Conservation (phyloP, 305 asterid genomes). For the Solanum hybrid region DNA sequence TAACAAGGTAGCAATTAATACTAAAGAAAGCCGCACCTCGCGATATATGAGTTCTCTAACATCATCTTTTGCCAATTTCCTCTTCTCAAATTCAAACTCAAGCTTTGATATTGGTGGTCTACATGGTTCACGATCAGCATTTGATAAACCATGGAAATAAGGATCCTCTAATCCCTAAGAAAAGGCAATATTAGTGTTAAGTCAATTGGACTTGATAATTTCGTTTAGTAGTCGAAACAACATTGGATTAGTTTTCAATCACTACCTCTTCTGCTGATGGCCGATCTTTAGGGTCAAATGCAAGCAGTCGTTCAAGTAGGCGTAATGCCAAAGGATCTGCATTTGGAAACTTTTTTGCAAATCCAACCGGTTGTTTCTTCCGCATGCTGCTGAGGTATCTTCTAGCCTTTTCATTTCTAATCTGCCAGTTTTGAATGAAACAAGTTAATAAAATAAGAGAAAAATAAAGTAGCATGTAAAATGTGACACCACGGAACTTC, state of each 20-base stretch:
- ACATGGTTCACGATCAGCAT: slow-evolving; percentile 82
- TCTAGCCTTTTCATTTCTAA: slow-evolving; percentile 97
- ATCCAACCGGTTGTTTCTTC: slow-evolving; percentile 71
- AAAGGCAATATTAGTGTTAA: background rate
- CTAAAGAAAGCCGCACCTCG: slow-evolving; percentile 42
- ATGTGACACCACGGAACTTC: background rate
- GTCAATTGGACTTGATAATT: background rate
- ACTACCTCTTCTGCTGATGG: slow-evolving; percentile 91
- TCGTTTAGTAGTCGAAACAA: background rate
- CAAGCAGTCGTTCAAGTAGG: slow-evolving; percentile 73
- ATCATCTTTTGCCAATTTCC: slow-evolving; percentile 82
- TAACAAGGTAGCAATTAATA: background rate
- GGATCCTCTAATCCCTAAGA: slow-evolving; percentile 79
- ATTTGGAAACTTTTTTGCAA: slow-evolving; percentile 72
- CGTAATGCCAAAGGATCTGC: slow-evolving; percentile 80
- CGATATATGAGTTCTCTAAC: slow-evolving; percentile 87
- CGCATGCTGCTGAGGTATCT: slow-evolving; percentile 93
- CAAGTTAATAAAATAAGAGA: background rate
- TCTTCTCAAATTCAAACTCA: slow-evolving; percentile 93
- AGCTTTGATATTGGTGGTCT: slow-evolving; percentile 86
- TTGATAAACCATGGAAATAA: slow-evolving; percentile 70
- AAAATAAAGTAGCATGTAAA: background rate
- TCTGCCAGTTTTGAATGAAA: slow-evolving; percentile 32
- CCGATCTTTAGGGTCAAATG: slow-evolving; percentile 95
- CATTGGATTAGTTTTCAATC: background rate